phyloP scores from a whole-genome alignment of 2,329 filamentous ascomycete species.

The Colletotrichum sp. region DNA sequence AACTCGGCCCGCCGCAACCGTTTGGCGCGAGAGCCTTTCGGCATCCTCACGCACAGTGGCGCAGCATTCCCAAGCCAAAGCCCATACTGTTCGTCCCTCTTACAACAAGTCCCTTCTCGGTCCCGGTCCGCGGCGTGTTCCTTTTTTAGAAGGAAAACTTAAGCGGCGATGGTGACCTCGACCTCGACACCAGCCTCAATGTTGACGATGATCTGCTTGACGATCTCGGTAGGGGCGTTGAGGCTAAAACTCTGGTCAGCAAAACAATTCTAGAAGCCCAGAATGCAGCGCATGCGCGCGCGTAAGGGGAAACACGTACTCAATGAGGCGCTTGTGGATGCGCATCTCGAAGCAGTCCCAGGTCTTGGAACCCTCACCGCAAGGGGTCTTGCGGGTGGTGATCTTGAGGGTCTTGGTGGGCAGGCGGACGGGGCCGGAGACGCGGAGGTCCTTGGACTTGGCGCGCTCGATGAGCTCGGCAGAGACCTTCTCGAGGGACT shows the following conservation, averaged over 20 bases:
- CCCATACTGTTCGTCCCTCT: slow-evolving; percentile 8
- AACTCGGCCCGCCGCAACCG: slow-evolving; percentile 8
- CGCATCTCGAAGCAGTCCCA: slow-evolving; percentile 99
- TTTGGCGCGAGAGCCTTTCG: background rate
- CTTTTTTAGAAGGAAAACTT: slow-evolving; percentile 37
- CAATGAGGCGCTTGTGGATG: slow-evolving; percentile 98
- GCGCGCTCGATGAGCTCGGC: slow-evolving; percentile 97
- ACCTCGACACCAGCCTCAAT: slow-evolving; percentile 94
- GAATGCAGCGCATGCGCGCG: no score
- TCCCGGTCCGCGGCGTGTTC: slow-evolving; percentile 37
- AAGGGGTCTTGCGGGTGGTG: slow-evolving; percentile 98
- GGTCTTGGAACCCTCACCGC: slow-evolving; percentile 99
- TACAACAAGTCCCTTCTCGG: background rate
- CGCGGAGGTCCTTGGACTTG: slow-evolving; percentile 96
- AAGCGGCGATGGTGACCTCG: slow-evolving; percentile 90
- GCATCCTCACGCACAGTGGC: background rate
- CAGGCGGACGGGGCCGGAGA: slow-evolving; percentile 90
- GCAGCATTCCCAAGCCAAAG: slow-evolving; percentile 5
- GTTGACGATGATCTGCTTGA: slow-evolving; percentile 97
- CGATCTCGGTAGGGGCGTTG: slow-evolving; percentile 95
- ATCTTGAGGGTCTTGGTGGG: slow-evolving; percentile 97
- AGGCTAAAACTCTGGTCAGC: slow-evolving; percentile 56
- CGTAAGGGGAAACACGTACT: slow-evolving; percentile 58
- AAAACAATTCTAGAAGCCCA: background rate
- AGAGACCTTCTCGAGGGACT: slow-evolving; percentile 97